A percentile compares a stretch with the other conserved stretches of the same genome.
phyloP scores from a whole-genome alignment of 1,139 yeast species.

The Geotrichum citri-aurantii region DNA sequence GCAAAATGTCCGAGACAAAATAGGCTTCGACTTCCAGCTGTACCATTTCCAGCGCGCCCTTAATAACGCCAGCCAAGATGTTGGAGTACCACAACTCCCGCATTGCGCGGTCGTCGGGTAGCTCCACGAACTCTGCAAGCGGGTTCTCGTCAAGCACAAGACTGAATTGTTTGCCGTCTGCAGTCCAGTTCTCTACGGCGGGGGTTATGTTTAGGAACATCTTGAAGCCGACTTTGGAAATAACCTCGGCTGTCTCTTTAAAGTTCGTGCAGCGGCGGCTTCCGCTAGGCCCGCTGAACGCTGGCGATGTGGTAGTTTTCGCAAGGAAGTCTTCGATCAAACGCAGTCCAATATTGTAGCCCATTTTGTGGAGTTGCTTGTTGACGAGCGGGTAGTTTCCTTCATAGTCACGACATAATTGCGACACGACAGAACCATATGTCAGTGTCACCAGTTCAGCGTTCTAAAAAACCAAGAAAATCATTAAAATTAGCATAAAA shows the following conservation, averaged over 20 bases:
- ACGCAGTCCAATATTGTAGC: conserved; percentile 88
- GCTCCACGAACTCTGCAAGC: conserved; percentile 87
- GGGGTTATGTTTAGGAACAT: conserved; percentile 83
- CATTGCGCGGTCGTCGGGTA: conserved; percentile 69
- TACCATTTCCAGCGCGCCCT: conserved; percentile 94
- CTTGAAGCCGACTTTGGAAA: conserved; percentile 83
- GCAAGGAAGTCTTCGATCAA: conserved; percentile 91
- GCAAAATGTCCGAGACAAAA: conserved; percentile 71
- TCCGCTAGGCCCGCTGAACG: conserved; percentile 44
- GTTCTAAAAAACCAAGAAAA: conserved; percentile 40
- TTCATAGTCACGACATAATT: conserved; percentile 75
- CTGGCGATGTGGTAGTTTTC: conserved; percentile 32
- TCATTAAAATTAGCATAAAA: not conserved
- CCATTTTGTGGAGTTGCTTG: conserved; percentile 83
- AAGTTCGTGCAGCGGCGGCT: conserved; percentile 74
- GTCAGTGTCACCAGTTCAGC: conserved; percentile 89
- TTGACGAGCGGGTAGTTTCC: conserved; percentile 76
- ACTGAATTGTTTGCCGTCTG: conserved; percentile 68
- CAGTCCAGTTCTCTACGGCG: conserved; percentile 66
- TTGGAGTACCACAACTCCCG: conserved; percentile 90
- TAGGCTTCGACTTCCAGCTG: conserved; percentile 84
- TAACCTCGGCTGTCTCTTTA: conserved; percentile 81
- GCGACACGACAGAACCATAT: conserved; percentile 93
- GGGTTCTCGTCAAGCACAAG: conserved; percentile 80
- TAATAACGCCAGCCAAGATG: conserved; percentile 78